phyloP scores from a whole-genome alignment of 2,329 filamentous ascomycete genomes.

The Parafenestella ontariensis region DNA sequence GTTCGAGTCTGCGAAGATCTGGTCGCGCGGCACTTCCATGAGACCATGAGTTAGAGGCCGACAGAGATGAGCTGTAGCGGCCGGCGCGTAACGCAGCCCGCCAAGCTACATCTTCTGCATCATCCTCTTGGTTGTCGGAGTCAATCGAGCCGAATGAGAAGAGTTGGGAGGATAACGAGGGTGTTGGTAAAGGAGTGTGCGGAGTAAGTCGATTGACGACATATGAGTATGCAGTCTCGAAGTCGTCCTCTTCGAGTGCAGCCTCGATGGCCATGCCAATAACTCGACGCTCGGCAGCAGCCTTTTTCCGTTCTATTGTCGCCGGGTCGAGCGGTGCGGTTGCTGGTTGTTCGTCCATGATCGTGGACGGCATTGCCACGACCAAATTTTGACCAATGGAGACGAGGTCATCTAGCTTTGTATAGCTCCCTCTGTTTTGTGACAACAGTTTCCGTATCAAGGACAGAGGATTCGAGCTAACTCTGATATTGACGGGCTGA shows the following conservation, averaged over 20 bases:
- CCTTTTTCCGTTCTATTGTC: slow-evolving; percentile 41
- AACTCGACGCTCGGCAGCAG: slow-evolving; percentile 68
- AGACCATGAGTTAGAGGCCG: slow-evolving; percentile 47
- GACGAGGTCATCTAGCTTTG: slow-evolving; percentile 74
- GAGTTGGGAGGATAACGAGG: slow-evolving; percentile 28
- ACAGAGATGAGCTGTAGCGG: slow-evolving; percentile 63
- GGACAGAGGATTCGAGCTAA: slow-evolving; percentile 75
- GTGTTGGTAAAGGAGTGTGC: slow-evolving; percentile 31
- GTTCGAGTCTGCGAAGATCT: slow-evolving; percentile 73
- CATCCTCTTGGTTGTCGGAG: slow-evolving; percentile 26
- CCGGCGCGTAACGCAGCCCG: slow-evolving; percentile 80
- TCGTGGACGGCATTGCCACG: slow-evolving; percentile 40
- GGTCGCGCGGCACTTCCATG: slow-evolving; percentile 59
- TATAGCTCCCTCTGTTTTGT: slow-evolving; percentile 77
- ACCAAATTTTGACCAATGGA: slow-evolving; percentile 73
- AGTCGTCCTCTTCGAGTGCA: slow-evolving; percentile 77
- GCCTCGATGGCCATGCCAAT: slow-evolving; percentile 82
- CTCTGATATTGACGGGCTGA: slow-evolving; percentile 77
- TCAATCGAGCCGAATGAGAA: slow-evolving; percentile 38
- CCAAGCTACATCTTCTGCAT: slow-evolving; percentile 75
- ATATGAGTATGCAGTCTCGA: slow-evolving; percentile 87
- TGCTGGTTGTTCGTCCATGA: slow-evolving; percentile 58
- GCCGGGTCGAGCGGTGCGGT: slow-evolving; percentile 40
- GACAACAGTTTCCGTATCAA: slow-evolving; percentile 76
- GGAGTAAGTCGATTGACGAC: slow-evolving; percentile 72